Conservation (phyloP, 2,329 filamentous ascomycete species). For the Paecilomyces variotii region DNA sequence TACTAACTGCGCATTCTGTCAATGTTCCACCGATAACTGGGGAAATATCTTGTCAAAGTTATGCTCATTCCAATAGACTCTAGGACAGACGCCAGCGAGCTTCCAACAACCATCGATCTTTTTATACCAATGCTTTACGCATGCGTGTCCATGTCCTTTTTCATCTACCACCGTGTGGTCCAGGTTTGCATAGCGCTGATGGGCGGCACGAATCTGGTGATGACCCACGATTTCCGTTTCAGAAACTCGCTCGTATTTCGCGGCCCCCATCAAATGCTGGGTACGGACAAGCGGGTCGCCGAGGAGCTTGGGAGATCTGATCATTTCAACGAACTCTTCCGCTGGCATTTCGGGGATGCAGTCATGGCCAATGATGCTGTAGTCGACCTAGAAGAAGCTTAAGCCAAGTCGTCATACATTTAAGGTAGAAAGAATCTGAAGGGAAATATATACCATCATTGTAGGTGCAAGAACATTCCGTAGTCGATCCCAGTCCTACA, state of each 20-base stretch:
- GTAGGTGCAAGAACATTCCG: conserved; percentile 2
- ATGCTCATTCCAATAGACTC: conserved; percentile 20
- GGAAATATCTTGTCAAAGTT: conserved; percentile 8
- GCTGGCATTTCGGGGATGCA: neutral
- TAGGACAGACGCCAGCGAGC: conserved; percentile 19
- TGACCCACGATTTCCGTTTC: conserved; percentile 18
- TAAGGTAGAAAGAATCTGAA: neutral
- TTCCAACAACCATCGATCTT: conserved; percentile 24
- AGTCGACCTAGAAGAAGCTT: neutral
- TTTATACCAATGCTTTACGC: conserved; percentile 18
- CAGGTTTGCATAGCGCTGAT: conserved; percentile 49
- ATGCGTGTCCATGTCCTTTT: conserved; percentile 49
- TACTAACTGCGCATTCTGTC: neutral
- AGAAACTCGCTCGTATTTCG: conserved; percentile 14
- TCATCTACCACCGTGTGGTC: conserved; percentile 38
- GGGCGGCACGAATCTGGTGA: conserved; percentile 41
- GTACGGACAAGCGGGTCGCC: conserved; percentile 10
- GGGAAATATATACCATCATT: neutral
- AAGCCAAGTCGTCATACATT: neutral
- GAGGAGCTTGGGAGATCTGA: conserved; percentile 8
- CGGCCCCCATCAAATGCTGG: conserved; percentile 12
- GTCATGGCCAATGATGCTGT: neutral
- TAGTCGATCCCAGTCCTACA: conserved; percentile 5
- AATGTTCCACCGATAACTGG: neutral
- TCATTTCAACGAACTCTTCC: conserved; percentile 7